A percentile compares a stretch with the other conserved stretches of the same genome.
Conservation (phyloP, 306 rosid genomes). For the Astragalus glycyphyllos region DNA sequence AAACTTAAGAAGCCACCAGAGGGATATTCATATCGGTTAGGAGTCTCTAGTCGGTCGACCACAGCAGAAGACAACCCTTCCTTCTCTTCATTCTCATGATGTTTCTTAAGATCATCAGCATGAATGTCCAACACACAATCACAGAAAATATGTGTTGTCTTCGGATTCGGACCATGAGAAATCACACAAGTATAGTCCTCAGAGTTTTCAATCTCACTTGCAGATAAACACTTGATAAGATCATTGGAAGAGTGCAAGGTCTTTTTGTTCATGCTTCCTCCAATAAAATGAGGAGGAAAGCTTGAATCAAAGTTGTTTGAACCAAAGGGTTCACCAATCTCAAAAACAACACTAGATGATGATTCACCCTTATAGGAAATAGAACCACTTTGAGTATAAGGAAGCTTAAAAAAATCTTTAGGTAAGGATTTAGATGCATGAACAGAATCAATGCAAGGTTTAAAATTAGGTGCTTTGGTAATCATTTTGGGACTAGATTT, state of each 20-base stretch:
- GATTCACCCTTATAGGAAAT: conserved; percentile 49
- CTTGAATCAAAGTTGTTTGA: conserved; percentile 42
- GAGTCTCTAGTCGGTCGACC: conserved; percentile 29
- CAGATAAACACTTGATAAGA: conserved; percentile 55
- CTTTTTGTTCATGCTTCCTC: conserved; percentile 53
- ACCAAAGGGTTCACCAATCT: conserved; percentile 73
- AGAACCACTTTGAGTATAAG: conserved; percentile 46
- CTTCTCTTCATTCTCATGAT: conserved; percentile 44
- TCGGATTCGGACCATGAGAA: conserved; percentile 82
- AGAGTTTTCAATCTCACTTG: conserved; percentile 80
- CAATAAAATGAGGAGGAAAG: conserved; percentile 56
- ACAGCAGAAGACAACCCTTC: conserved; percentile 36
- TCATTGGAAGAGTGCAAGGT: conserved; percentile 46
- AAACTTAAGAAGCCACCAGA: conserved; percentile 62
- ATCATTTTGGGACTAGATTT: conserved; percentile 68
- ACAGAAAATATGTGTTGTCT: conserved; percentile 83
- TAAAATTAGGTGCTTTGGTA: conserved; percentile 51
- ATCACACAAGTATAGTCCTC: conserved; percentile 94
- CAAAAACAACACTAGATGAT: conserved; percentile 63
- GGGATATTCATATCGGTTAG: conserved; percentile 41
- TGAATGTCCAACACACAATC: conserved; percentile 71
- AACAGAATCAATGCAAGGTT: conserved; percentile 43
- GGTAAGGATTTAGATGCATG: conserved; percentile 76
- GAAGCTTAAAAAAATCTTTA: conserved; percentile 58
- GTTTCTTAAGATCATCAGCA: conserved; percentile 47